Conservation (phyloP, 805 yeast species). For the Candida lessepsii region DNA sequence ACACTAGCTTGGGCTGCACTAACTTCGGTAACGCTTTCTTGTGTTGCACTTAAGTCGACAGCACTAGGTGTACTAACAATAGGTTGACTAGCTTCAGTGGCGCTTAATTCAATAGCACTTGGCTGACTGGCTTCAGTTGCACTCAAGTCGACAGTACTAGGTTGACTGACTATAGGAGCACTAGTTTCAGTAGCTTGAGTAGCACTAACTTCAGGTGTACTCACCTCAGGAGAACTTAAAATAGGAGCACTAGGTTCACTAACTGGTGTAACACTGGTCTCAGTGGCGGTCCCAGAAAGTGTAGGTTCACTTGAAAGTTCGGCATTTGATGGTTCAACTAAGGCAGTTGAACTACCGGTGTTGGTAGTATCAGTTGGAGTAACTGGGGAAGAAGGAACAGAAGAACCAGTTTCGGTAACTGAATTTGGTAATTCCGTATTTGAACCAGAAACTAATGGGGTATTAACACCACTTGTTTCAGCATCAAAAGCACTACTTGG, state of each 20-base stretch:
- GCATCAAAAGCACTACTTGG: constrained; percentile 1
- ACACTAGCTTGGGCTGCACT: constrained; percentile 8
- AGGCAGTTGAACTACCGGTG: not conserved
- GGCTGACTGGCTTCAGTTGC: not conserved
- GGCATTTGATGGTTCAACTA: constrained; percentile 9
- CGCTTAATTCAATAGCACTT: not conserved
- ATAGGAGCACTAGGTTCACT: not conserved
- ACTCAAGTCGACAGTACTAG: not conserved
- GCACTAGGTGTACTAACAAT: too few relatives aligned
- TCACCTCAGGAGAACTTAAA: not conserved
- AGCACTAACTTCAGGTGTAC: not conserved
- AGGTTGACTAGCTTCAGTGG: constrained; percentile 1
- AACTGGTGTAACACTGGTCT: constrained; percentile 4
- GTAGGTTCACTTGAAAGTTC: constrained; percentile 6
- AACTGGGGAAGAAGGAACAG: not conserved
- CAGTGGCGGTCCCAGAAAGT: not conserved
- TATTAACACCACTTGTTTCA: constrained; percentile 4
- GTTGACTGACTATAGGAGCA: not conserved
- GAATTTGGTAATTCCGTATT: not conserved
- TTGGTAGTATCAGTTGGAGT: not conserved
- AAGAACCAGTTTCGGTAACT: not conserved
- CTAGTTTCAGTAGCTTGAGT: not conserved
- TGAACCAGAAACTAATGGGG: constrained; percentile 1
- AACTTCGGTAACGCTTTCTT: not conserved
- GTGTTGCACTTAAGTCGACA: not conserved